Base-by-base conservation (phyloP, 2,329 filamentous ascomycete species). In the Calonectria pauciramosa region DNA sequence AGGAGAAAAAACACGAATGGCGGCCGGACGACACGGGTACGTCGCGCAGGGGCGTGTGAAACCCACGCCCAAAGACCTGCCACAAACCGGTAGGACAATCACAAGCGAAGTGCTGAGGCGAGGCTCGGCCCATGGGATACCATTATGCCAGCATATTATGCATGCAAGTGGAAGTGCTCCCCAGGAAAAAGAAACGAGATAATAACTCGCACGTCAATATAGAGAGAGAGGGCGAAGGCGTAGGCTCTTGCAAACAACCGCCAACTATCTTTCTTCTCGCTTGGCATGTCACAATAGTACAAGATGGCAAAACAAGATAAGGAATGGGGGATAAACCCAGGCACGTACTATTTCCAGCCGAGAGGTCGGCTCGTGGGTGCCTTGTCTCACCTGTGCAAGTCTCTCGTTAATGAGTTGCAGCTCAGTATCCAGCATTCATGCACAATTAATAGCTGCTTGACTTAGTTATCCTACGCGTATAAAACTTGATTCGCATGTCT, bases 1-100 rank as follows among this genome's bases (percentile, higher is more conserved):
- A 59, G 63, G 26, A 68, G 51, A 38, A 16, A 66, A 75, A 75
- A 75, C 76, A 68, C 28, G 74, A 79, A 77, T 63, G 23, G 26
- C 49, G 32, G 38, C 56, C 68, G 63, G 41, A 69, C 65, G 69
- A 54, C 63, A 59, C 64, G 73, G 49, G 18, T 56, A 68, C 34
- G 68, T 75, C 74, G 73, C 34, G 64, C 30, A 47, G 28, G 64
- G 64, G 64, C 16, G 47, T 34, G 32, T 51, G 52, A 38, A 52
- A 52, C 64, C 11, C 30, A 36, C 54, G 20, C 38, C 64, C 13
- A n/a, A 36, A 68, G 30, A 44, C 34, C 20, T 20, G 44, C 30
- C 30, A 49, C 64, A 18, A 54, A 41, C 34, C 11, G 20, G 49
- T 34, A 32, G 23, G 41, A 30, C 28, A 41, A 54, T 26, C 11